These are phyloP conservation scores for Zygoascus ofunaensis DNA, from an alignment of 805 yeast genomes.

Conservation along the genomic window DNA sequence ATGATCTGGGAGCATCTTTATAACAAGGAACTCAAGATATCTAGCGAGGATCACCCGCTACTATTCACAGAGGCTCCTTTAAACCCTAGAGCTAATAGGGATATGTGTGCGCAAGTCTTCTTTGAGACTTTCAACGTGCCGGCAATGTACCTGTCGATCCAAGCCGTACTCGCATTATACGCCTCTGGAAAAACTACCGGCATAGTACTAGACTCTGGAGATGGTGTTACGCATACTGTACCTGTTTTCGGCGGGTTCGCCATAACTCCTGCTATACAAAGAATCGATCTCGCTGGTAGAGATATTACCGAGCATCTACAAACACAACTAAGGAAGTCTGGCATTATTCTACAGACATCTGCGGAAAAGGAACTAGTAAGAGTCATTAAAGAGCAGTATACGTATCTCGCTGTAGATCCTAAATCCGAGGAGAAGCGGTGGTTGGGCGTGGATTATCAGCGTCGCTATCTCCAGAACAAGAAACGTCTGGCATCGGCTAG, in stretches of 20 bases:
- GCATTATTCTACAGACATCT: conserved; percentile 54
- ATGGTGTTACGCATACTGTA: conserved; percentile 80
- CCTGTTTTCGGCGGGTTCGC: conserved; percentile 89
- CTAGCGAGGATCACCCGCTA: conserved; percentile 76
- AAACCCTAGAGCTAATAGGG: conserved; percentile 57
- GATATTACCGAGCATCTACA: conserved; percentile 75
- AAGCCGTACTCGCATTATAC: conserved; percentile 74
- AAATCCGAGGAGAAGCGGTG: conserved; percentile 41
- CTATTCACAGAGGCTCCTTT: conserved; percentile 84
- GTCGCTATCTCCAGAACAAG: conserved; percentile 5
- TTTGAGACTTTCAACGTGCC: conserved; percentile 71
- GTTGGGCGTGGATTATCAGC: conserved; percentile 16
- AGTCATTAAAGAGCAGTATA: conserved; percentile 63
- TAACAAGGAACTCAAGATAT: conserved; percentile 45
- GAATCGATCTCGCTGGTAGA: conserved; percentile 79
- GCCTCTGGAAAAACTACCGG: conserved; percentile 91
- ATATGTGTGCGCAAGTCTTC: conserved; percentile 49
- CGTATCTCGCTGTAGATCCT: conserved; percentile 55
- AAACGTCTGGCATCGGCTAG: conserved; percentile 6
- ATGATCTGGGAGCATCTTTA: conserved; percentile 65
- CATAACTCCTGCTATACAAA: conserved; percentile 56
- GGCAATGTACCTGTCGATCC: conserved; percentile 62
- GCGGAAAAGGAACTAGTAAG: conserved; percentile 79
- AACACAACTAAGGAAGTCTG: conserved; percentile 58
- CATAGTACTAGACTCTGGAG: conserved; percentile 82